These are phyloP conservation scores for Lobosporangium transversale DNA, from an alignment of 192 early-diverging fungal species.

Conservation along the genomic window DNA sequence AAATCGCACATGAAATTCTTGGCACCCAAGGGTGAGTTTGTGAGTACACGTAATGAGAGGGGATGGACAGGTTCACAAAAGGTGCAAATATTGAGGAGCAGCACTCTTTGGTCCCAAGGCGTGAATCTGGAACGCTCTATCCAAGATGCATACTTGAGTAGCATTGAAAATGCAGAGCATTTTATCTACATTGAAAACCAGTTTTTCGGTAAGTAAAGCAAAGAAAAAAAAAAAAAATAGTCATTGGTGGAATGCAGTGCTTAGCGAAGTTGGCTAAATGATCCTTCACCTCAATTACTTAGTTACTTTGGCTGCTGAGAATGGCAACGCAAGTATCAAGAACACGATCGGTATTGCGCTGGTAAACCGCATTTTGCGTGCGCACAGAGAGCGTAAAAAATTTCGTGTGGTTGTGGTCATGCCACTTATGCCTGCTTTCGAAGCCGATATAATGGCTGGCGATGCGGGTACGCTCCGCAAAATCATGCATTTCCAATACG, in stretches of 20 bases:
- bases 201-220: conserved; percentile 77
- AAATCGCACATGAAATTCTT: conserved; percentile 70
- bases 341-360: conserved; percentile 86
- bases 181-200: conserved; percentile 97
- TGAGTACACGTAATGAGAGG: conserved; percentile 63
- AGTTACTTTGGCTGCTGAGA: conserved; percentile 62
- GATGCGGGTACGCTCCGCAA: conserved; percentile 79
- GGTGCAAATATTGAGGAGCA: conserved; percentile 78
- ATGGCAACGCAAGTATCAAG: conserved; percentile 67
- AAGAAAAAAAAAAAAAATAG: background rate
- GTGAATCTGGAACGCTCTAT: conserved; percentile 76
- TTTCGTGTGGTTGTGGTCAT: conserved; percentile 87
- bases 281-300: background rate
- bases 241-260: background rate
- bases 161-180: conserved; percentile 81
- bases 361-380: conserved; percentile 78
- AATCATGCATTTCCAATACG: conserved; percentile 85
- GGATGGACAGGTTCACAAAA: conserved; percentile 71
- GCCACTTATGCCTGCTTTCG: conserved; percentile 90
- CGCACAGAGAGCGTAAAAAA: conserved; percentile 69
- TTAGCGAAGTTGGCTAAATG: background rate
- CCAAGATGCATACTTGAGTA: conserved; percentile 81
- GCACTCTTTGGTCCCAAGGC: conserved; percentile 76
- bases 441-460: conserved; percentile 79
- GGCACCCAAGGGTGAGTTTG: conserved; percentile 81